phyloP scores from a whole-genome alignment of 2,329 filamentous ascomycete species.

The Cladosporium cucumerinum region DNA sequence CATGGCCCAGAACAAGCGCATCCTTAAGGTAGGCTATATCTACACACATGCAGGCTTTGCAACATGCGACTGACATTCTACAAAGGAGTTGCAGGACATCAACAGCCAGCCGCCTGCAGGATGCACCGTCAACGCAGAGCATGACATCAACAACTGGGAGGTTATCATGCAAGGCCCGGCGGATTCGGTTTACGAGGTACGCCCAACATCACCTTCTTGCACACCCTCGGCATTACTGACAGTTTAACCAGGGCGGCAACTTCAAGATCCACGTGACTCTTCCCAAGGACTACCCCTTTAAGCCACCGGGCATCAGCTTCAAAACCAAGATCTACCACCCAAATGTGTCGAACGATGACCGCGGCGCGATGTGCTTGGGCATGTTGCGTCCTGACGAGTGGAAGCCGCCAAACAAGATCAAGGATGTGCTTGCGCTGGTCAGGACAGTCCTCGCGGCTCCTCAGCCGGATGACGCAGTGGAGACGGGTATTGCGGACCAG shows the following conservation, averaged over 20 bases:
- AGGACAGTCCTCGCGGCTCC: conserved; percentile 73
- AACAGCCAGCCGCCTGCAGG: conserved; percentile 54
- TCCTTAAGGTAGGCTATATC: conserved; percentile 32
- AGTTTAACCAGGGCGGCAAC: conserved; percentile 56
- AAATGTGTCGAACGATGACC: conserved; percentile 83
- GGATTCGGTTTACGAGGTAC: conserved; percentile 62
- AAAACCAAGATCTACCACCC: conserved; percentile 92
- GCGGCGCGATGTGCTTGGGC: conserved; percentile 80
- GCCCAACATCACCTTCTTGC: conserved; percentile 24
- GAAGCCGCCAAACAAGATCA: conserved; percentile 81
- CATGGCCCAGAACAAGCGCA: conserved; percentile 42
- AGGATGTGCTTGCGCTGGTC: conserved; percentile 72
- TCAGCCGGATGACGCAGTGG: conserved; percentile 84
- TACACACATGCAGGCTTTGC: background rate
- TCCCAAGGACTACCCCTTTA: conserved; percentile 84
- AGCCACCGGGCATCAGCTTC: conserved; percentile 76
- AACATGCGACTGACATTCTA: background rate
- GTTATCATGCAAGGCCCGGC: conserved; percentile 64
- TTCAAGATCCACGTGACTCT: conserved; percentile 73
- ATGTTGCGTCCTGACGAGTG: conserved; percentile 82
- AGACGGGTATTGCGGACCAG: conserved; percentile 81
- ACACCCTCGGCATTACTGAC: conserved; percentile 7
- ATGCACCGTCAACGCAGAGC: conserved; percentile 58
- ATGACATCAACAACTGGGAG: conserved; percentile 66
- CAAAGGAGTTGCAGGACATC: conserved; percentile 60